Percentiles rank a stretch among this genome's conserved stretches.
These are phyloP conservation scores for Penicillium sp. DNA, from an alignment of 2,329 filamentous ascomycete species.

Conservation along the genomic window DNA sequence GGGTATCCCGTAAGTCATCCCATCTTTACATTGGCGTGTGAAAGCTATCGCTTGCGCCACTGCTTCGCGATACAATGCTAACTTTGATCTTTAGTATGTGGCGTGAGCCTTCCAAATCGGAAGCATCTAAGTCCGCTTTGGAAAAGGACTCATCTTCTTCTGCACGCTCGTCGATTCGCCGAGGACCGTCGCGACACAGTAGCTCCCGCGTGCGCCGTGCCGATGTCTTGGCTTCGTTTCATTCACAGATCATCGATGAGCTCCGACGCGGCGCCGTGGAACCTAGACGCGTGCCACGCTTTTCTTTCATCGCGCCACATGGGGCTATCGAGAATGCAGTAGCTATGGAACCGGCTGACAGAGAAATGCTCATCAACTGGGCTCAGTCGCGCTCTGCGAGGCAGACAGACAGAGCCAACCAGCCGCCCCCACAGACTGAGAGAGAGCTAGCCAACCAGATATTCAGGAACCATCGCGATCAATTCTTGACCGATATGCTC, in stretches of 20 bases:
- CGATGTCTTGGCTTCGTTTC: conserved; percentile 30
- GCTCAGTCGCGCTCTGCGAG: conserved; percentile 4
- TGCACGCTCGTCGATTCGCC: conserved; percentile 57
- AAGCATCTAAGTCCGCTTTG: conserved; percentile 39
- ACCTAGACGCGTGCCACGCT: conserved; percentile 1
- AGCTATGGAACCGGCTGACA: conserved; percentile 29
- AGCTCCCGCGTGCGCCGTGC: conserved; percentile 28
- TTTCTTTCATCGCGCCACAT: conserved; percentile 7
- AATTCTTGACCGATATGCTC: conserved; percentile 28
- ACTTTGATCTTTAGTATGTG: conserved; percentile 48
- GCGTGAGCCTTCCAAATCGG: conserved; percentile 51
- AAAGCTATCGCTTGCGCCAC: conserved; percentile 15
- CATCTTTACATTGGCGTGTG: conserved; percentile 5
- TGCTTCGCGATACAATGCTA: conserved; percentile 18
- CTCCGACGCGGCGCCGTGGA: conserved; percentile 28
- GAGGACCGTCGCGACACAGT: conserved; percentile 32
- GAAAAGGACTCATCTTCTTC: conserved; percentile 54
- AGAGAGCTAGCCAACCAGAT: neutral
- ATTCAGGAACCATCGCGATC: conserved; percentile 27
- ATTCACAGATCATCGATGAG: conserved; percentile 29
- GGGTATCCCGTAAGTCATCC: conserved; percentile 44
- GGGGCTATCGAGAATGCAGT: conserved; percentile 30
- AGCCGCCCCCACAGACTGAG: conserved; percentile 2
- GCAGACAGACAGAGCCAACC: neutral
- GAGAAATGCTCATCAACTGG: conserved; percentile 25